These are phyloP conservation scores for Mucor circinelloides DNA, from an alignment of 371 early-diverging fungal genomes.

Conservation along the genomic window DNA sequence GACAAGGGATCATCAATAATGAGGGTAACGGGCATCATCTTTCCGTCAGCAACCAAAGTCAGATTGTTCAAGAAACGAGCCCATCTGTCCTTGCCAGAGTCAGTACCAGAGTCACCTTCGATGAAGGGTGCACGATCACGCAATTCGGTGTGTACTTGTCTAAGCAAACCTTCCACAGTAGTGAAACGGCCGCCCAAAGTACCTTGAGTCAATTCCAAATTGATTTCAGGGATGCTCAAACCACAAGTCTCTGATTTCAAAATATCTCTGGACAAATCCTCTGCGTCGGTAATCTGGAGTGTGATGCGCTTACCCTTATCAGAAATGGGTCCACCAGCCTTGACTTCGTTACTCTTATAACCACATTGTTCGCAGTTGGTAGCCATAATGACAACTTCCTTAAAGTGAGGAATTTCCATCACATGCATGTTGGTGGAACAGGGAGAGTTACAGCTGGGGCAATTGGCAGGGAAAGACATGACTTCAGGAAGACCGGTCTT, in stretches of 20 bases:
- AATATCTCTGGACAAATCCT: slow-evolving; percentile 92
- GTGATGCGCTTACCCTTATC: slow-evolving; percentile 80
- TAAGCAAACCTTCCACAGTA: slow-evolving; percentile 91
- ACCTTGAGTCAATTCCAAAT: slow-evolving; percentile 82
- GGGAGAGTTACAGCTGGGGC: slow-evolving; percentile 83
- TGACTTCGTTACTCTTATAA: slow-evolving; percentile 95
- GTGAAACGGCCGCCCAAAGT: slow-evolving; percentile 97
- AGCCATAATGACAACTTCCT: slow-evolving; percentile 96
- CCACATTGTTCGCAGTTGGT: slow-evolving; percentile 91
- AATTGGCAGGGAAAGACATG: slow-evolving; percentile 85
- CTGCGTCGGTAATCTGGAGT: slow-evolving; percentile 75
- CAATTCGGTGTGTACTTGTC: slow-evolving; percentile 89
- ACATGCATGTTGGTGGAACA: slow-evolving; percentile 92
- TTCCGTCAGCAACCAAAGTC: slow-evolving; percentile 62
- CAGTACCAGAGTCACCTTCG: slow-evolving; percentile 74
- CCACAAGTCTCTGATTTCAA: slow-evolving; percentile 96
- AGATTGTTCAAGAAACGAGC: slow-evolving; percentile 69
- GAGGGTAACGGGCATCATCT: slow-evolving; percentile 67
- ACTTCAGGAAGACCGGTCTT: slow-evolving; percentile 61
- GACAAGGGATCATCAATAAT: slow-evolving; percentile 92
- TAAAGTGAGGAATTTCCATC: slow-evolving; percentile 92
- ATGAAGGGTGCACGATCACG: slow-evolving; percentile 69
- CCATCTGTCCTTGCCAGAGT: slow-evolving; percentile 61
- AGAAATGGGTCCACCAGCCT: slow-evolving; percentile 90
- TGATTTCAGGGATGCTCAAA: slow-evolving; percentile 87